Base-by-base conservation (phyloP, 805 yeast genomes). In the Debaryomyces hansenii region DNA sequence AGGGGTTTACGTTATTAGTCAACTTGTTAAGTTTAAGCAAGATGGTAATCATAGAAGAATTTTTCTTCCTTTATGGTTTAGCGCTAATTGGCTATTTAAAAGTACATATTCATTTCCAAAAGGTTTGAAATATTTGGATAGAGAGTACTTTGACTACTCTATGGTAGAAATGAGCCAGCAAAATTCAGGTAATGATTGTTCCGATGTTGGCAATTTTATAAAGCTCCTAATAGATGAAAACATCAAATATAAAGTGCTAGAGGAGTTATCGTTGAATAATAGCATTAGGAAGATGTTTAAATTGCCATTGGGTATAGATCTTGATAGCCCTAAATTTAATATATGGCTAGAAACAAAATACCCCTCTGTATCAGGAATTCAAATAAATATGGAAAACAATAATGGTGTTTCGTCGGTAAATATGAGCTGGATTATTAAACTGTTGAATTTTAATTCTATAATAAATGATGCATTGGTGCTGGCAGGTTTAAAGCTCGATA, bases 311-410 rank as follows among this genome's bases (percentile, higher is more conserved):
- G 42, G 47, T 11, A 46, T 64, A 9, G 47, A 31, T 12, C 11
- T 37, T 11, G 45, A 48, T 5, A 35, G 51, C 4, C 35, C 45
- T 1, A 38, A 49, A 8, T 59, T 66, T 36, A 45, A 55, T 6
- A 58, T 68, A 2, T 68, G 74, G 73, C 44, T 67, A 9, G 67
- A 69, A 46, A 53, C 60, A 14, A 56, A 53, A 20, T 48, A 52
- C 39, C 63, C 70, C 5, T 58, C 66, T 3, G 45, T 70, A 1
- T 64, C 68, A 5, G 75, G 75, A 0, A 40, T 64, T 12, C 50
- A 52, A 34, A 41, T 68, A 10, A 47, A 51, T 4, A 45, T 62
- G n/a, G 37, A 40, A 21, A 21, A 29, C 29, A 29, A 16, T 9
- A 20, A 10, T 7, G 33, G 46, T 1, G 20, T 29, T 2, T 20